These are phyloP conservation scores for Cryptococcus sp. DNA, from an alignment of 1,284 basidiomycete species.

Conservation along the genomic window DNA sequence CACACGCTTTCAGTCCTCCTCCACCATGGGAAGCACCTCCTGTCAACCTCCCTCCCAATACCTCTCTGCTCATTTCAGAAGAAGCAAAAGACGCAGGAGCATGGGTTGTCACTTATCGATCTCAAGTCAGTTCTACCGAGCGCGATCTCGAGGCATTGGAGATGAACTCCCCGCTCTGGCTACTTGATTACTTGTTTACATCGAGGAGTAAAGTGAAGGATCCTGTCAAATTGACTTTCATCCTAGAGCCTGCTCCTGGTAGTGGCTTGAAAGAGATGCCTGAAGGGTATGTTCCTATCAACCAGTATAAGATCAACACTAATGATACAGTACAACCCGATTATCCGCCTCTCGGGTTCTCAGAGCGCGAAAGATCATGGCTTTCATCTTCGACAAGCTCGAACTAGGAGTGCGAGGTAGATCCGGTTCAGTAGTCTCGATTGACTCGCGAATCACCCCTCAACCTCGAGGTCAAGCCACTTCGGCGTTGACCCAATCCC, in stretches of 20 bases:
- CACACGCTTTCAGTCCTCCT: conserved; percentile 66
- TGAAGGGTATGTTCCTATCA: conserved; percentile 27
- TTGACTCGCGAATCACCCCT: conserved; percentile 11
- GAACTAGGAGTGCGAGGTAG: conserved; percentile 51
- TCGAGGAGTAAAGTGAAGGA: conserved; percentile 55
- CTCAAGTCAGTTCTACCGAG: conserved; percentile 61
- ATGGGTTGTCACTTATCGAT: conserved; percentile 74
- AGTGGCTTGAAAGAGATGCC: conserved; percentile 29
- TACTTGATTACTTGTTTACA: conserved; percentile 75
- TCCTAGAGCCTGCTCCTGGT: conserved; percentile 66
- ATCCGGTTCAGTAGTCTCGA: conserved; percentile 19
- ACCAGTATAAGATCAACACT: neutral
- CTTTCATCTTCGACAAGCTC: conserved; percentile 83
- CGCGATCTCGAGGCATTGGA: conserved; percentile 67
- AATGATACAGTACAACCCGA: conserved; percentile 61
- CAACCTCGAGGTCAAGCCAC: neutral
- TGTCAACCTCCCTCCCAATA: conserved; percentile 60
- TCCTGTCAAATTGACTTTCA: conserved; percentile 75
- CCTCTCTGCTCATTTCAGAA: conserved; percentile 74
- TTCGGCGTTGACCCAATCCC: neutral
- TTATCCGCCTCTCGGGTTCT: conserved; percentile 82
- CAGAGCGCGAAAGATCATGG: conserved; percentile 74
- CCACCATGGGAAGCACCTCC: conserved; percentile 67
- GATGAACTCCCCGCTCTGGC: conserved; percentile 63
- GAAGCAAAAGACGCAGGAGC: conserved; percentile 66